phyloP scores from a whole-genome alignment of 2,329 filamentous ascomycete species.

The Botryosphaeria dothidea region DNA sequence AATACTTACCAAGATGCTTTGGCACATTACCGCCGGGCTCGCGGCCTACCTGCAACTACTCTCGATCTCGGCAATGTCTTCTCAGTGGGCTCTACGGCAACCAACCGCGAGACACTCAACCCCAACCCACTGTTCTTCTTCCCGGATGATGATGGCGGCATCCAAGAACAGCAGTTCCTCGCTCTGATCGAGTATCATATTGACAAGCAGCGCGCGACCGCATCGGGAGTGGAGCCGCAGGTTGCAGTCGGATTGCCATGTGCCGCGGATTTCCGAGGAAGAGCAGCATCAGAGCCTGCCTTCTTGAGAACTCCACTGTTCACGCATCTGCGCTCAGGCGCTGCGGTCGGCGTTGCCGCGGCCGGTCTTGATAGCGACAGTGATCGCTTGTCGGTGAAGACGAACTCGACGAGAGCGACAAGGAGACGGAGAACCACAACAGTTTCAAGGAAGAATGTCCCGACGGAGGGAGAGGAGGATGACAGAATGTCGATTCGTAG shows the following conservation, averaged over 20 bases:
- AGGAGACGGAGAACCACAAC: neutral
- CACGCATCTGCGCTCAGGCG: slow-evolving; percentile 20
- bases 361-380: neutral
- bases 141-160: slow-evolving; percentile 20
- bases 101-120: slow-evolving; percentile 2
- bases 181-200: slow-evolving; percentile 26
- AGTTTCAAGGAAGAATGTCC: neutral
- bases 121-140: slow-evolving; percentile 9
- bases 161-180: slow-evolving; percentile 25
- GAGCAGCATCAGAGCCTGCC: slow-evolving; percentile 23
- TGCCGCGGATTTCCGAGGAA: slow-evolving; percentile 24
- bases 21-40: slow-evolving; percentile 25
- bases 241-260: slow-evolving; percentile 25
- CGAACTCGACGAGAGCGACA: slow-evolving; percentile 2
- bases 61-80: slow-evolving; percentile 28
- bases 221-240: slow-evolving; percentile 20
- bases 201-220: slow-evolving; percentile 18
- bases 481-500: slow-evolving; percentile 10
- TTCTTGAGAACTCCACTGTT: slow-evolving; percentile 21
- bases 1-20: slow-evolving; percentile 34
- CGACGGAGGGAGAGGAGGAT: neutral
- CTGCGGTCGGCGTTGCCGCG: neutral
- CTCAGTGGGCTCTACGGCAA: slow-evolving; percentile 26
- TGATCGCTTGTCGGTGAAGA: slow-evolving; percentile 3
- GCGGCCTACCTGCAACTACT: slow-evolving; percentile 21